Percentiles rank a stretch among this genome's conserved stretches.
These are phyloP conservation scores for Termitomyces sp. DNA, from an alignment of 768 basidiomycete genomes.

Conservation along the genomic window DNA sequence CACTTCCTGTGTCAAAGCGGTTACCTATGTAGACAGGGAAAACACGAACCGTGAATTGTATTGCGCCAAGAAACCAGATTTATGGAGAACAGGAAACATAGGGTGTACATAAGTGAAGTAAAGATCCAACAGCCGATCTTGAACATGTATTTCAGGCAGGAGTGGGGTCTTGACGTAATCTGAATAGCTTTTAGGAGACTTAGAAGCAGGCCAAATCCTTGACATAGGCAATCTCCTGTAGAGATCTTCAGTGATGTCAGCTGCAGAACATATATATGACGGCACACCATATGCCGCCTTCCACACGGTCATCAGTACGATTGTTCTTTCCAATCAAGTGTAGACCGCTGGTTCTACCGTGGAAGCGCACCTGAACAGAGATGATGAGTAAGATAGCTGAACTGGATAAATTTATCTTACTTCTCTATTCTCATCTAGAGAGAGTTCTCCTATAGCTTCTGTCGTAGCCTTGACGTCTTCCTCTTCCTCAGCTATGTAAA, in stretches of 20 bases:
- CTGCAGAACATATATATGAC: slow-evolving; percentile 8
- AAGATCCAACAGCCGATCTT: slow-evolving; percentile 63
- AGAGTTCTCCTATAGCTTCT: slow-evolving; percentile 63
- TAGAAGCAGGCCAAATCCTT: slow-evolving; percentile 63
- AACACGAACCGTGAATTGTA: slow-evolving; percentile 45
- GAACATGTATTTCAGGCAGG: slow-evolving; percentile 56
- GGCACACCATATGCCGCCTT: slow-evolving; percentile 61
- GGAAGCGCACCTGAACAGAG: slow-evolving; percentile 67
- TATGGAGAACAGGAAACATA: slow-evolving; percentile 76
- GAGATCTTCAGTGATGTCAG: slow-evolving; percentile 2
- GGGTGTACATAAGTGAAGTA: slow-evolving; percentile 87
- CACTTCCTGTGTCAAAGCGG: neutral
- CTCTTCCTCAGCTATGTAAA: slow-evolving; percentile 19
- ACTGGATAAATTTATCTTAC: slow-evolving; percentile 24
- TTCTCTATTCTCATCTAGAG: slow-evolving; percentile 72
- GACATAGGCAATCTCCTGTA: slow-evolving; percentile 68
- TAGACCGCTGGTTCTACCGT: slow-evolving; percentile 72
- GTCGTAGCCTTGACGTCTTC: slow-evolving; percentile 38
- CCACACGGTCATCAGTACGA: slow-evolving; percentile 61
- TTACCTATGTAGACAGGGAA: neutral
- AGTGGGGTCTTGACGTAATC: slow-evolving; percentile 38
- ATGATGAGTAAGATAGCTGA: neutral
- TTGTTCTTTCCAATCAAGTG: slow-evolving; percentile 64
- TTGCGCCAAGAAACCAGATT: slow-evolving; percentile 59
- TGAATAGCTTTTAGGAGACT: slow-evolving; percentile 32